These are phyloP conservation scores for Coemansia sp. DNA, from an alignment of 371 early-diverging fungal genomes.

Conservation along the genomic window DNA sequence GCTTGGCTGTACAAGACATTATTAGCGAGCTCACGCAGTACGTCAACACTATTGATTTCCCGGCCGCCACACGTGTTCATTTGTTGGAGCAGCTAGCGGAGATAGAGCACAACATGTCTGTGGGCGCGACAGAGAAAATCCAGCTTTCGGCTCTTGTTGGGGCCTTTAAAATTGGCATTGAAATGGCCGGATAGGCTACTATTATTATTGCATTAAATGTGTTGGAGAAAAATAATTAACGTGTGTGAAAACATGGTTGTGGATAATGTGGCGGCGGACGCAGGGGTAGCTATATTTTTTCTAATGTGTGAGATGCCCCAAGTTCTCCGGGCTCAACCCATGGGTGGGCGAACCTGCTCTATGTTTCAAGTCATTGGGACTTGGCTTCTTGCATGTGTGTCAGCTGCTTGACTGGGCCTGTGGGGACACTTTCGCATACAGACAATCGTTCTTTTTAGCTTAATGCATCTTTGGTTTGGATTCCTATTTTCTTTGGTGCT, in stretches of 20 bases:
- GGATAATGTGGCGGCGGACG: neutral
- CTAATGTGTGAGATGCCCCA: too few species aligned
- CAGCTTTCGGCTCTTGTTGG: constrained; percentile 81
- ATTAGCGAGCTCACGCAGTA: constrained; percentile 71
- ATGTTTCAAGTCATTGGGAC: too few species aligned
- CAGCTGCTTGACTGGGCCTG: too few species aligned
- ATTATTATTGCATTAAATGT: neutral
- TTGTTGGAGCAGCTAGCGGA: constrained; percentile 80
- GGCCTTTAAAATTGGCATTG: constrained; percentile 72
- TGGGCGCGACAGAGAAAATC: constrained; percentile 78
- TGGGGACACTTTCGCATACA: too few species aligned
- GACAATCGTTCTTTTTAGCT: too few species aligned
- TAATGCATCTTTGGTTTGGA: too few species aligned
- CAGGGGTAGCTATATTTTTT: neutral
- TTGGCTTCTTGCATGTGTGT: too few species aligned
- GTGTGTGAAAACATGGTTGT: too few species aligned
- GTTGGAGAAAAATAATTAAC: neutral
- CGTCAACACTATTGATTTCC: constrained; percentile 66
- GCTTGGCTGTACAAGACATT: constrained; percentile 88
- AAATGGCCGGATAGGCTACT: constrained; percentile 55
- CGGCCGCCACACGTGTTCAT: constrained; percentile 62
- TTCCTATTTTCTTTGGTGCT: too few species aligned
- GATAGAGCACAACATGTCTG: constrained; percentile 83
- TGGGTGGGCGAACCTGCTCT: too few species aligned
- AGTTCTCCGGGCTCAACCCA: too few species aligned